A percentile compares a stretch with the other conserved stretches of the same genome.
These are phyloP conservation scores for Sarocladiaceae sp. DNA, from an alignment of 2,329 filamentous ascomycete species.

Conservation along the genomic window DNA sequence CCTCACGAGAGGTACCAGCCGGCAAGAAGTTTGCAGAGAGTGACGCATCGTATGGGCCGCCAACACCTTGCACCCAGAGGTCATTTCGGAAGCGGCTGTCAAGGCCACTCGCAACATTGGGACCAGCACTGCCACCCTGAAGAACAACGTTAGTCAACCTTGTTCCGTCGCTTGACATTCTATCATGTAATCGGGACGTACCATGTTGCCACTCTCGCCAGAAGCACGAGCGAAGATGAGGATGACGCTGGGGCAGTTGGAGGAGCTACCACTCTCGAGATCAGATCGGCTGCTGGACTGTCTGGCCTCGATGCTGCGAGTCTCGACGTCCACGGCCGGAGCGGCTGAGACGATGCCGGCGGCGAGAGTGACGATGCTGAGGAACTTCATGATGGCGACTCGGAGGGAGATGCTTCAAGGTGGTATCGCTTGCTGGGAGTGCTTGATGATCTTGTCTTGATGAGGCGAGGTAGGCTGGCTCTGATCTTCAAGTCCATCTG, in stretches of 20 bases:
- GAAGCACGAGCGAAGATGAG: constrained; percentile 37
- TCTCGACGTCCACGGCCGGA: constrained; percentile 9
- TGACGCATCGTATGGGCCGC: constrained; percentile 31
- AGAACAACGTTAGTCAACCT: background rate
- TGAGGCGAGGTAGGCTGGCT: background rate
- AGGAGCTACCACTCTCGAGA: constrained; percentile 21
- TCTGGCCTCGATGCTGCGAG: constrained; percentile 13
- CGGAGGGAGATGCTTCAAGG: no score
- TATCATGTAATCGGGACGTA: constrained; percentile 15
- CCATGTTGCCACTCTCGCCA: constrained; percentile 34
- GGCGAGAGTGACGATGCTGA: constrained; percentile 15
- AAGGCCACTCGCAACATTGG: constrained; percentile 23
- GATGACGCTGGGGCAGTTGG: constrained; percentile 30
- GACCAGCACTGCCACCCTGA: constrained; percentile 25
- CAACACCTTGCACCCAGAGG: constrained; percentile 41
- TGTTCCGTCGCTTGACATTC: background rate
- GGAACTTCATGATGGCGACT: constrained; percentile 21
- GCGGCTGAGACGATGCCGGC: constrained; percentile 13
- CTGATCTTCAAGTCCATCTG: no score
- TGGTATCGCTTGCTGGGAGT: no score
- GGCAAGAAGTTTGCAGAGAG: constrained; percentile 32
- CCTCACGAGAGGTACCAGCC: constrained; percentile 28
- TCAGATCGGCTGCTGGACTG: constrained; percentile 22
- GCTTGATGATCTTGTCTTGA: background rate
- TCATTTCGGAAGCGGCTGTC: constrained; percentile 20